Conservation (phyloP, 495 filamentous ascomycete species). For the Neurospora cerealis region DNA sequence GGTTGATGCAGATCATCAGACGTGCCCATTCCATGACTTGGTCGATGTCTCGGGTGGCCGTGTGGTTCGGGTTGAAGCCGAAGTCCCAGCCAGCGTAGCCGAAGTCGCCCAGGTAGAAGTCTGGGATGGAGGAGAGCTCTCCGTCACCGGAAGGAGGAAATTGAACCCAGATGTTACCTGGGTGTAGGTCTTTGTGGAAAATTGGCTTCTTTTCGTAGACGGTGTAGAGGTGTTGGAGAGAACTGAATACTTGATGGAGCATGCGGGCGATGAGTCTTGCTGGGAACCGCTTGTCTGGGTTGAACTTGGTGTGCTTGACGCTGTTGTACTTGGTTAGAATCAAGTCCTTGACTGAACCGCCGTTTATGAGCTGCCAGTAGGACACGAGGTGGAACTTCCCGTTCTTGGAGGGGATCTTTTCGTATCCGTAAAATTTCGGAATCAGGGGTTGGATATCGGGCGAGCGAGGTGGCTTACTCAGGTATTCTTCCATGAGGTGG, state of each 20-base stretch:
- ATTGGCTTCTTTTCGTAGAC: background rate
- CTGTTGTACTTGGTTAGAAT: background rate
- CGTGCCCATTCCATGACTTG: background rate
- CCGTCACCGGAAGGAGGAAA: background rate
- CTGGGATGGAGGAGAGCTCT: background rate
- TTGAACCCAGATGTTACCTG: background rate
- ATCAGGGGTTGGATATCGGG: background rate
- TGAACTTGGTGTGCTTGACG: background rate
- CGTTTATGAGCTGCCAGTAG: slow-evolving; percentile 4
- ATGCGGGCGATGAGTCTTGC: background rate
- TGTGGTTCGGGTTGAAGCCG: background rate
- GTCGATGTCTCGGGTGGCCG: background rate
- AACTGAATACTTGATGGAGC: background rate
- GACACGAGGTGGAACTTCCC: background rate
- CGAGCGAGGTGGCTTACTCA: background rate
- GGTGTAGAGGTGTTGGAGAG: slow-evolving; percentile 3
- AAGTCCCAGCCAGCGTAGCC: background rate
- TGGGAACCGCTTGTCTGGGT: background rate
- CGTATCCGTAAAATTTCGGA: background rate
- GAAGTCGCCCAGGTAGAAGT: slow-evolving; percentile 4
- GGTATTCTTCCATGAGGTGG: background rate
- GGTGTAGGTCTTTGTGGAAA: background rate
- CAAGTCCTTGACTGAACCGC: background rate
- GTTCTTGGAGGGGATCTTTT: background rate
- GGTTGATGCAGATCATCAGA: background rate